A percentile compares a stretch with the other conserved stretches of the same genome.
Evolutionary conservation across 768 basidiomycete genomes (phyloP).

Genomic region (Boletales sp.): DNA sequence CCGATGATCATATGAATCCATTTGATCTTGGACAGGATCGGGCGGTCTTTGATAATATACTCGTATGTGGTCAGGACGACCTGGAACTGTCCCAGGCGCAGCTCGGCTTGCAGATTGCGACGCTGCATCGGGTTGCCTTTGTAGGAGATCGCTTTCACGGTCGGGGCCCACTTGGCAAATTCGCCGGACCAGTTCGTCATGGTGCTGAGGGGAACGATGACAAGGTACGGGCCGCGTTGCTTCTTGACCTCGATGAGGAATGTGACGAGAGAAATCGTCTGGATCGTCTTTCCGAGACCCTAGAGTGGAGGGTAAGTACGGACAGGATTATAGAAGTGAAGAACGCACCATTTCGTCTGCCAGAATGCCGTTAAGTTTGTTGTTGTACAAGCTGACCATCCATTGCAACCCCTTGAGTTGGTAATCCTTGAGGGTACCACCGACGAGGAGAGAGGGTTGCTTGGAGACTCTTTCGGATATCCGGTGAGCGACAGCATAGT

Average conservation of each 20-base stretch:
- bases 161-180: constrained; percentile 95
- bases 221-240: constrained; percentile 91
- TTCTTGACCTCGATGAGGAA: constrained; percentile 91
- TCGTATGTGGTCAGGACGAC: constrained; percentile 94
- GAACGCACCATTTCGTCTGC: constrained; percentile 85
- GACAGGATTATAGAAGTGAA: neutral
- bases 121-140: constrained; percentile 89
- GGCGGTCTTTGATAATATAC: constrained; percentile 97
- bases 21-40: constrained; percentile 81
- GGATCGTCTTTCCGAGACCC: constrained; percentile 96
- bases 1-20: constrained; percentile 99
- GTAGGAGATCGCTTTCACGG: constrained; percentile 75
- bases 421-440: constrained; percentile 92
- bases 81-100: constrained; percentile 82
- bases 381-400: constrained; percentile 99
- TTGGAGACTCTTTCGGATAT: constrained; percentile 80
- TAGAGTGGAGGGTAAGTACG: constrained; percentile 26
- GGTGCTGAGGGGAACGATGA: constrained; percentile 93
- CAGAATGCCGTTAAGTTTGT: constrained; percentile 89
- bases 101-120: constrained; percentile 69
- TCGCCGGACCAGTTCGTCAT: constrained; percentile 98
- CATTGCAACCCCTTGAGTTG: constrained; percentile 94
- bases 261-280: constrained; percentile 91
- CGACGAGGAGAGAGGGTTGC: constrained; percentile 73
- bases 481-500: constrained; percentile 92